A percentile compares a stretch with the other conserved stretches of the same genome.
Evolutionary conservation across 169 alveolate genomes (phyloP).

Genomic region (Cryptosporidium muris): DNA sequence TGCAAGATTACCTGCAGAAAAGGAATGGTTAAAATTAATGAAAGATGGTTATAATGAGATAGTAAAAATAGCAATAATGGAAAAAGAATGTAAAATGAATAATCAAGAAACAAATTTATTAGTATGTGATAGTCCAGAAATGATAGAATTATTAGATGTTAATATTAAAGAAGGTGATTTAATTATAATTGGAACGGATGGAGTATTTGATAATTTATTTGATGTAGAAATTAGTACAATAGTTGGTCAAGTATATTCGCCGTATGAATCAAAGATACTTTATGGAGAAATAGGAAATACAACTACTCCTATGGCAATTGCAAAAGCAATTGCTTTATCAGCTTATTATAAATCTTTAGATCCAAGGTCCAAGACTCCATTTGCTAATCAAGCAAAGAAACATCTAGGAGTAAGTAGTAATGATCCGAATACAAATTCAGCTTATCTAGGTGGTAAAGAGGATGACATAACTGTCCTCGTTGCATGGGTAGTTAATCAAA

Average conservation of each 20-base stretch:
- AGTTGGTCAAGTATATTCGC: slow-evolving; percentile 39
- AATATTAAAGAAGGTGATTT: slow-evolving; percentile 75
- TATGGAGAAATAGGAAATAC: slow-evolving; percentile 4
- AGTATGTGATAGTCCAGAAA: slow-evolving; percentile 58
- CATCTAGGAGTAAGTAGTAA: slow-evolving; percentile 22
- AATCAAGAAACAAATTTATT: neutral
- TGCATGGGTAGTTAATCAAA: slow-evolving; percentile 69
- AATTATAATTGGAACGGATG: slow-evolving; percentile 79
- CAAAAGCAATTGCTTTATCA: slow-evolving; percentile 63
- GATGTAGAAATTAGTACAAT: slow-evolving; percentile 76
- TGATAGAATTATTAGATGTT: slow-evolving; percentile 49
- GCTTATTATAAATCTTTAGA: slow-evolving; percentile 56
- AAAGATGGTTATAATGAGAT: slow-evolving; percentile 54
- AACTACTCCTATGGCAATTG: slow-evolving; percentile 60
- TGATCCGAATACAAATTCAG: neutral
- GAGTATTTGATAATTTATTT: slow-evolving; percentile 80
- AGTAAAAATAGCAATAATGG: slow-evolving; percentile 41
- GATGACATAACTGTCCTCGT: slow-evolving; percentile 74
- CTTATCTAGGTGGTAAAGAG: slow-evolving; percentile 71
- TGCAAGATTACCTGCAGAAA: slow-evolving; percentile 72
- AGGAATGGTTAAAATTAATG: slow-evolving; percentile 44
- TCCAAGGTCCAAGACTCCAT: slow-evolving; percentile 58
- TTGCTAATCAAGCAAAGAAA: slow-evolving; percentile 64
- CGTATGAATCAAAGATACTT: slow-evolving; percentile 46
- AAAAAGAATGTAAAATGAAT: neutral